Percentiles rank a stretch among this genome's conserved stretches.
Evolutionary conservation across 1,139 yeast species (phyloP).

Genomic region (Sugiyamaella sp.): DNA sequence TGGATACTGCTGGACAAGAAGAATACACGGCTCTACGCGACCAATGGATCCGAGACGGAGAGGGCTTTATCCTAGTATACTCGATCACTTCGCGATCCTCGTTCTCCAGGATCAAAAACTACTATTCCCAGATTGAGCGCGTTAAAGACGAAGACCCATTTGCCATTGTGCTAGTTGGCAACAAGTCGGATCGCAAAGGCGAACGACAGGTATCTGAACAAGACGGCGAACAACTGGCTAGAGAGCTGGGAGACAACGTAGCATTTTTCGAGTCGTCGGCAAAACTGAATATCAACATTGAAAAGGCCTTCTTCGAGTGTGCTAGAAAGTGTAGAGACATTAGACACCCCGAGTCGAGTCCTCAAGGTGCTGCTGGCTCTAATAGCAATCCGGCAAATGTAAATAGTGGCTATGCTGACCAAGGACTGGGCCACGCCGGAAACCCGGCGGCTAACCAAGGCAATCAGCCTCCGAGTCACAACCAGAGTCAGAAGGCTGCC

Average conservation of each 20-base stretch:
- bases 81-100: slow-evolving; percentile 88
- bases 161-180: slow-evolving; percentile 46
- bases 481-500: background rate
- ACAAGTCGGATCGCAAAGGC: slow-evolving; percentile 63
- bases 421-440: background rate
- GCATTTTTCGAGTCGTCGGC: slow-evolving; percentile 94
- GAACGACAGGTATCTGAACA: slow-evolving; percentile 79
- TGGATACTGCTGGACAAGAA: slow-evolving; percentile 98
- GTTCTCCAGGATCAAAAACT: slow-evolving; percentile 74
- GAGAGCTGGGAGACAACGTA: slow-evolving; percentile 62
- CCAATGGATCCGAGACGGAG: slow-evolving; percentile 89
- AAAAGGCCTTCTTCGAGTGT: slow-evolving; percentile 85
- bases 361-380: background rate
- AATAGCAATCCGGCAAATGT: background rate
- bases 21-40: slow-evolving; percentile 97
- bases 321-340: slow-evolving; percentile 72
- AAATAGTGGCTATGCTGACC: background rate
- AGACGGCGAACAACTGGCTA: slow-evolving; percentile 77
- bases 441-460: background rate
- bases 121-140: slow-evolving; percentile 85
- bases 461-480: background rate
- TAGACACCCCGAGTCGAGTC: slow-evolving; percentile 23
- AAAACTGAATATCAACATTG: slow-evolving; percentile 85
- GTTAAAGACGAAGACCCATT: slow-evolving; percentile 70
- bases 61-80: slow-evolving; percentile 86